These are phyloP conservation scores for Blastocystis hominis DNA, from an alignment of 352 stramenopile species.

Conservation along the genomic window DNA sequence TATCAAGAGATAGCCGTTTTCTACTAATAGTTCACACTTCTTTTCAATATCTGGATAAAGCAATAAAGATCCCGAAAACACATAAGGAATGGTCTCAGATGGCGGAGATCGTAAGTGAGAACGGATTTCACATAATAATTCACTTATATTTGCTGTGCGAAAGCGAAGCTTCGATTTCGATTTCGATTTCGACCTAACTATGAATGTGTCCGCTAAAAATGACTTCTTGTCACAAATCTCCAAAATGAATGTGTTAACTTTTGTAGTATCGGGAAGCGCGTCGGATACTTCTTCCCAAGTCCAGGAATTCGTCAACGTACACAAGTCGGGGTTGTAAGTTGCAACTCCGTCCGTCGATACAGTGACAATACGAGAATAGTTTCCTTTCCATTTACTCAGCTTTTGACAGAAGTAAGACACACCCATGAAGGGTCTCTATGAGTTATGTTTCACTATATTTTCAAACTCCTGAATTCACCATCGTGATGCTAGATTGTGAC, in stretches of 20 bases:
- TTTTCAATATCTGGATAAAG: background rate
- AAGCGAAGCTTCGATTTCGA: background rate
- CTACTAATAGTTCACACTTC: background rate
- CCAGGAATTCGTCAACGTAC: constrained; percentile 2
- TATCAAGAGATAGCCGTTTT: constrained; percentile 18
- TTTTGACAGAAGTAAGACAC: constrained; percentile 37
- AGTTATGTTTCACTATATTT: background rate
- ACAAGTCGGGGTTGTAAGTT: constrained; percentile 1
- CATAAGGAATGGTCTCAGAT: background rate
- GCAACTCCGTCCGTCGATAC: constrained; percentile 9
- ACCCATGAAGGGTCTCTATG: constrained; percentile 18
- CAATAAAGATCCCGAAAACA: background rate
- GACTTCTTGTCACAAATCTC: background rate
- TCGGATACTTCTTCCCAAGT: background rate
- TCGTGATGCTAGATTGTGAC: background rate
- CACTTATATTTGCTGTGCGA: background rate
- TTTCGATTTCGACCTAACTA: background rate
- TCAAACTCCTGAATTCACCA: background rate
- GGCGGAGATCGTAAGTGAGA: background rate
- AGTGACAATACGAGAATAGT: background rate
- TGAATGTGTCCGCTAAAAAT: background rate
- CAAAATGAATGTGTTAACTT: background rate
- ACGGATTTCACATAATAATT: constrained; percentile 1
- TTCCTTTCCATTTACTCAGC: constrained; percentile 26
- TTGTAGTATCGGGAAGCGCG: background rate